Conservation (phyloP, 441 rosid species). For the Kokia cookei region DNA sequence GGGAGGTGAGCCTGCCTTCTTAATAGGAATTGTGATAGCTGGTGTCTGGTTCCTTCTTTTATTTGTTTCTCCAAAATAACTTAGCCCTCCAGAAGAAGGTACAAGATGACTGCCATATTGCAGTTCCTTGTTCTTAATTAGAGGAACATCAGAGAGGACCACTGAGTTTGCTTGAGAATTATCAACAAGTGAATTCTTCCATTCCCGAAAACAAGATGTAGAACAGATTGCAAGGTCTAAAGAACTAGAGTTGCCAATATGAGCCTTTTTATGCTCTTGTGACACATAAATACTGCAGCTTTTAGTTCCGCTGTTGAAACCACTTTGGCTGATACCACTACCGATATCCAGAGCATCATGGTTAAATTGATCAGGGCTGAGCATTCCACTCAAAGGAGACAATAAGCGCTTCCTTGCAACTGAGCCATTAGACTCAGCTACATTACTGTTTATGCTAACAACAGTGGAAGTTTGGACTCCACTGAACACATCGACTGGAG, state of each 20-base stretch:
- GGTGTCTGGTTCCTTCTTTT: constrained; percentile 21
- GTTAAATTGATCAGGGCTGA: constrained; percentile 32
- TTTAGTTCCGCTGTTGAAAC: constrained; percentile 7
- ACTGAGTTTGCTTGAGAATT: constrained; percentile 17
- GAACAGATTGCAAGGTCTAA: constrained; percentile 19
- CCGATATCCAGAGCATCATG: constrained; percentile 31
- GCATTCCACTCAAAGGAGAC: constrained; percentile 47
- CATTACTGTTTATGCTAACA: constrained; percentile 14
- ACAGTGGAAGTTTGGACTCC: constrained; percentile 29
- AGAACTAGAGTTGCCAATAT: constrained; percentile 25
- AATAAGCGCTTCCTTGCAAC: constrained; percentile 37
- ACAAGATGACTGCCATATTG: constrained; percentile 14
- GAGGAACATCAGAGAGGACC: constrained; percentile 23
- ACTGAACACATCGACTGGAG: constrained; percentile 18
- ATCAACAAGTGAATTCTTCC: constrained; percentile 20
- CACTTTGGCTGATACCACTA: constrained; percentile 16
- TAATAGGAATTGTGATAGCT: constrained; percentile 32
- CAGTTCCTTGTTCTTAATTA: constrained; percentile 16
- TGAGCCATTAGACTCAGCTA: constrained; percentile 26
- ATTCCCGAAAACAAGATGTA: constrained; percentile 17
- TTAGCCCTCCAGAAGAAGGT: constrained; percentile 9
- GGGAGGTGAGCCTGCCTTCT: constrained; percentile 27
- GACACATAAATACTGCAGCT: constrained; percentile 14
- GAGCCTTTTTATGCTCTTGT: constrained; percentile 52
- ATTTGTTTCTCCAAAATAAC: constrained; percentile 18